phyloP scores from a whole-genome alignment of 1,139 yeast species.

The Taphrina sp. region DNA sequence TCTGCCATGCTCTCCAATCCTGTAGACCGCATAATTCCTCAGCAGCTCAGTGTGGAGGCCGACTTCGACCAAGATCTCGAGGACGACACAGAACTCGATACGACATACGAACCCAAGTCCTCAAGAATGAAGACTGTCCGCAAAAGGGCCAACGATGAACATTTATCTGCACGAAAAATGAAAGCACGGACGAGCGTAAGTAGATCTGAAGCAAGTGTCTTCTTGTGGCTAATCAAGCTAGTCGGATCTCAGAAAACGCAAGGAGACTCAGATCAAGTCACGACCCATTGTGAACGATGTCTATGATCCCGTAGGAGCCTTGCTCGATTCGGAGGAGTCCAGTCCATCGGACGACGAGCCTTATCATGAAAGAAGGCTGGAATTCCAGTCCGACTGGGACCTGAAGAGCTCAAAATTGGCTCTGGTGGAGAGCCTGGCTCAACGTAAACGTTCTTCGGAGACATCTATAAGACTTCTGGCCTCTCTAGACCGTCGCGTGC shows the following conservation, averaged over 20 bases:
- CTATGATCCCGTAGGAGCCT: slow-evolving; percentile 6
- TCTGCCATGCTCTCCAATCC: slow-evolving; percentile 26
- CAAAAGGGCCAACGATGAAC: neutral
- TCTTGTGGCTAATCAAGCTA: too few species aligned
- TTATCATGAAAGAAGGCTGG: neutral
- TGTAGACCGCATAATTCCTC: neutral
- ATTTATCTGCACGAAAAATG: too few species aligned
- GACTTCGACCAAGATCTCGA: too few species aligned
- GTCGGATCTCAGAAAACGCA: neutral
- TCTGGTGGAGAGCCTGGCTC: slow-evolving; percentile 9
- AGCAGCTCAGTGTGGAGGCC: neutral
- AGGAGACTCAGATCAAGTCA: slow-evolving; percentile 3
- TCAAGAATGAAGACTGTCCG: neutral
- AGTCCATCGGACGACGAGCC: slow-evolving; percentile 20
- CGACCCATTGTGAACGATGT: neutral
- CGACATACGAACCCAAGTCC: neutral
- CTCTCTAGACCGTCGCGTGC: slow-evolving; percentile 16
- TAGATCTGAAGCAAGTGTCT: too few species aligned
- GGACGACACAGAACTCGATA: too few species aligned
- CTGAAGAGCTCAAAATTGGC: neutral
- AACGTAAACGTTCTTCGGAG: slow-evolving; percentile 4
- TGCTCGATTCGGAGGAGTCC: slow-evolving; percentile 2
- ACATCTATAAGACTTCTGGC: slow-evolving; percentile 3
- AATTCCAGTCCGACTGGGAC: slow-evolving; percentile 14
- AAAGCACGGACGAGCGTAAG: too few species aligned